Conservation (phyloP, 352 stramenopile genomes). For the Discostella stelligera region DNA sequence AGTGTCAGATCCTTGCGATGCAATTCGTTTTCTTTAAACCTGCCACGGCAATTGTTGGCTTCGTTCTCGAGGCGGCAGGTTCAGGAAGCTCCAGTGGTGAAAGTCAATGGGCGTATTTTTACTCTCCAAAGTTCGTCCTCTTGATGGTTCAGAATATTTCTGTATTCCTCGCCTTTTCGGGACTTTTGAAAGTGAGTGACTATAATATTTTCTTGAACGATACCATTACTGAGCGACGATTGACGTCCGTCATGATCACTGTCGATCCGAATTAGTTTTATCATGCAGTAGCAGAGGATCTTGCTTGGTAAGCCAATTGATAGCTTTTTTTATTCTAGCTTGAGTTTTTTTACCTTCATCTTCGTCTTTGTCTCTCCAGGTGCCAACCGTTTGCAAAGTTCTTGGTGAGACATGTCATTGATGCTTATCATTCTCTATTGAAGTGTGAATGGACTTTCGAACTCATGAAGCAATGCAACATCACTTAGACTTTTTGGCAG, state of each 20-base stretch:
- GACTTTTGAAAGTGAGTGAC: conserved; percentile 83
- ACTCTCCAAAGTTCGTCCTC: conserved; percentile 84
- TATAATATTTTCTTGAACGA: background rate
- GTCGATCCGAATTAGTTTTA: conserved; percentile 87
- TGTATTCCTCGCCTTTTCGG: conserved; percentile 96
- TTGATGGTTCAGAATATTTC: conserved; percentile 93
- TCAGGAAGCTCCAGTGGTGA: conserved; percentile 13
- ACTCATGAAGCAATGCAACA: conserved; percentile 83
- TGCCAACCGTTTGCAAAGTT: conserved; percentile 97
- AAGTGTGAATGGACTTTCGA: too few species aligned
- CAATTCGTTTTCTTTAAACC: conserved; percentile 96
- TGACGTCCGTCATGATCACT: background rate
- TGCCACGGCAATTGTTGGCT: conserved; percentile 87
- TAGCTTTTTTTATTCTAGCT: background rate
- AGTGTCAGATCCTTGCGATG: conserved; percentile 93
- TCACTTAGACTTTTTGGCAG: conserved; percentile 90
- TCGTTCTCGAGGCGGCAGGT: conserved; percentile 75
- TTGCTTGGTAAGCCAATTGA: conserved; percentile 77
- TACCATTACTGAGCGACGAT: too few species aligned
- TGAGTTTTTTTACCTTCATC: background rate
- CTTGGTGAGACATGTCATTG: too few species aligned
- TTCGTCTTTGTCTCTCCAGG: background rate
- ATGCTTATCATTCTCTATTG: too few species aligned
- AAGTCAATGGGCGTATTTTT: conserved; percentile 50
- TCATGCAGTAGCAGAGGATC: conserved; percentile 87